phyloP scores from a whole-genome alignment of 805 yeast species.

The Saturnispora mendoncae region DNA sequence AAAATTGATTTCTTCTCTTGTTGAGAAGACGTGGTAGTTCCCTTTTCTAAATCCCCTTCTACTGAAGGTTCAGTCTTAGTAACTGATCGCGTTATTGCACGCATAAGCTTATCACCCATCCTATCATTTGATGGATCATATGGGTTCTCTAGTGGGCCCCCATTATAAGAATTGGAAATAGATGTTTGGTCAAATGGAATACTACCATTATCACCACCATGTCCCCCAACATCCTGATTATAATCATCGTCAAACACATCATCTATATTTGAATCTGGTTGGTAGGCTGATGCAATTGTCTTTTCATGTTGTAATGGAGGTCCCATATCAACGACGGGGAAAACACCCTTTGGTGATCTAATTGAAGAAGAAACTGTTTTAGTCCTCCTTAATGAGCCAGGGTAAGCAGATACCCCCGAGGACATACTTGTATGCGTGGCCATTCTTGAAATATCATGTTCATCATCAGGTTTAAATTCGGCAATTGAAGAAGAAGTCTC shows the following conservation, averaged over 20 bases:
- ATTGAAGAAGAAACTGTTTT: conserved; percentile 9
- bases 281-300: conserved; percentile 42
- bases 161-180: no score
- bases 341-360: conserved; percentile 66
- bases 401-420: not conserved
- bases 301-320: conserved; percentile 47
- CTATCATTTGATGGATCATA: conserved; percentile 22
- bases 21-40: conserved; percentile 1
- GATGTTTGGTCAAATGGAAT: no score
- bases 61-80: conserved; percentile 9
- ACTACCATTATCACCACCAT: conserved; percentile 22
- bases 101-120: conserved; percentile 20
- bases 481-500: conserved; percentile 14
- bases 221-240: conserved; percentile 16
- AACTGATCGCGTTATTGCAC: conserved; percentile 20
- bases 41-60: conserved; percentile 8
- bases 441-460: conserved; percentile 13
- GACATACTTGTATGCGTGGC: not conserved
- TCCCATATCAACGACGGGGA: conserved; percentile 77
- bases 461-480: conserved; percentile 14
- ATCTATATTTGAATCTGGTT: conserved; percentile 11
- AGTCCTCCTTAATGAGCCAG: conserved; percentile 1
- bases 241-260: conserved; percentile 19
- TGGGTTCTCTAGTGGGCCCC: conserved; percentile 20
- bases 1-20: no score